Evolutionary conservation across 805 yeast genomes (phyloP), one percentile per base, ranked within the genome.

Genomic region (Maudiozyma bulderi): DNA sequence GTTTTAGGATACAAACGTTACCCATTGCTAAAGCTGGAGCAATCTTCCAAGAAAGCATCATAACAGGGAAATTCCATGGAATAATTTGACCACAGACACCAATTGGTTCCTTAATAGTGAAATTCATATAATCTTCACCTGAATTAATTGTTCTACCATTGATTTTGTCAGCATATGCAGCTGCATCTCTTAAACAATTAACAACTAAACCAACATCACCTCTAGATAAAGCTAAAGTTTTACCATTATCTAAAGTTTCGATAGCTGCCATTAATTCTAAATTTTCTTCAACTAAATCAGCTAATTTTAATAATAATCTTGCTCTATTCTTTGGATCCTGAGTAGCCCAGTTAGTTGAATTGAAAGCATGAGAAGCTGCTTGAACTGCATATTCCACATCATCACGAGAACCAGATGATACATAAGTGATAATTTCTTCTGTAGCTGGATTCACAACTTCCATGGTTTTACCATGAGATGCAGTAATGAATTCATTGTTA

Each of bases 81-180:
- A 84, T 84, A 54, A 84, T 83, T 67, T 82, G 88, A 56, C 90
- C 91, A 72, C 88, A 83, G 39, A 84, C 85, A 65, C 90, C 91
- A 55, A 84, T 67, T 57, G 91, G 90, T 66, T 83, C 89, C 65
- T 79, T 79, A 62, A 77, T 73, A 49, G 86, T 80, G 71, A 75
- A 84, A 57, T 75, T 78, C 59, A 81, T 75, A 65, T 84, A 83
- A 38, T 77, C 68, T 46, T 72, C 69, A 54, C 86, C 87, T 43
- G 86, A 76, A 57, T 80, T 77, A 45, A 83, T 75, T 40, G 78
- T 67, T 62, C 80, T 73, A 57, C 91, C 93, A 56, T 73, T 74
- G 48, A 81, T 61, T 67, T 82, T 81, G 69, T 82, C 87, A 53
- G 86, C 80, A 72, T 76, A 81, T 42, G 89, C 86, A 44, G 88